A percentile compares a stretch with the other conserved stretches of the same genome.
Conservation (phyloP, 441 rosid genomes). For the Euphorbia schlechtendalii region DNA sequence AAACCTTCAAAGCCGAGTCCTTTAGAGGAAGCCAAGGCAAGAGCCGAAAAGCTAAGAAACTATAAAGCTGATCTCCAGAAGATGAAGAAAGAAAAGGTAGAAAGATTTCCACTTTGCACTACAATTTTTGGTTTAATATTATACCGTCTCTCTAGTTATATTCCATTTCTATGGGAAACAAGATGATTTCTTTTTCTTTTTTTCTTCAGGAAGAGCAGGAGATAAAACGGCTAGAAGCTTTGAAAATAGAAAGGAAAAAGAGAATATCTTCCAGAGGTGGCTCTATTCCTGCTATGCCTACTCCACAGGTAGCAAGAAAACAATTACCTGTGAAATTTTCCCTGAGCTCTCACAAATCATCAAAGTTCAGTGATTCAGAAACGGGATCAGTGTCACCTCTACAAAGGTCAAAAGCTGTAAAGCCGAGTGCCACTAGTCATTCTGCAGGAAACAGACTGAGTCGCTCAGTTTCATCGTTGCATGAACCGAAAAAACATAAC, state of each 20-base stretch:
- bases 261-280: constrained; percentile 78
- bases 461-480: constrained; percentile 64
- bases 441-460: constrained; percentile 53
- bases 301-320: constrained; percentile 46
- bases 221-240: constrained; percentile 66
- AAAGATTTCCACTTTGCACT: constrained; percentile 4
- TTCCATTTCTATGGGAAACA: constrained; percentile 3
- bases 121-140: constrained; percentile 6
- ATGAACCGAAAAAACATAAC: constrained; percentile 52
- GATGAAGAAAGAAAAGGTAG: constrained; percentile 86
- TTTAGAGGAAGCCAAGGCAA: constrained; percentile 87
- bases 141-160: constrained; percentile 1
- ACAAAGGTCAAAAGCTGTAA: constrained; percentile 56
- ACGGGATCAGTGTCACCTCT: constrained; percentile 74
- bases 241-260: constrained; percentile 87
- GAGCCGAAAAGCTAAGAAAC: constrained; percentile 84
- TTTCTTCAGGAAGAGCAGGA: constrained; percentile 69
- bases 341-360: constrained; percentile 55
- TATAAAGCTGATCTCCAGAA: constrained; percentile 93
- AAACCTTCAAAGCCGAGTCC: constrained; percentile 77
- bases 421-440: constrained; percentile 42
- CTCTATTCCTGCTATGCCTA: constrained; percentile 43
- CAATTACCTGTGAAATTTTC: constrained; percentile 54
- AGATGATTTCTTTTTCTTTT: background rate
- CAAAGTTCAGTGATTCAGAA: constrained; percentile 80